Evolutionary conservation across 768 basidiomycete species (phyloP), one percentile per base, ranked within the genome.

Genomic region (Amanita pseudoporphyria): DNA sequence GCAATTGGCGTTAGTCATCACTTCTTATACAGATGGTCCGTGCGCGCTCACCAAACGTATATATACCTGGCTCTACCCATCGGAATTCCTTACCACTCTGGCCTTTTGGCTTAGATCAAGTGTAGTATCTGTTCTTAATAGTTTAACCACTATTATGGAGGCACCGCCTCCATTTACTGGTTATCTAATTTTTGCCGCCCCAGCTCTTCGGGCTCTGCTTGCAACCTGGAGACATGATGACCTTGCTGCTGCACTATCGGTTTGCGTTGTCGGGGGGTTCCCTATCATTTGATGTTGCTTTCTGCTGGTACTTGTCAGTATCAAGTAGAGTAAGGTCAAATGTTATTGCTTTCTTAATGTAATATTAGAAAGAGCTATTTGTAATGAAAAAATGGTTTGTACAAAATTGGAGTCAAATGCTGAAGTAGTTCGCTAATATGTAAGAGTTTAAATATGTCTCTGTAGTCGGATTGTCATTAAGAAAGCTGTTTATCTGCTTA

Each of bases 51-150:
- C 7, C 22, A 7, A 3, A 9, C 21, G 9, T 41, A 41, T 41
- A 41, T 24, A 41, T 24, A 24, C 22, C 24, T 6, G 22, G 14
- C 4, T 14, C 22, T 3, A 24, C 40, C 40, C 12, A 14, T 3
- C 18, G n/a, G n/a, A n/a, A n/a, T 47, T 65, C 69, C 53, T 77
- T 66, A 79, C 79, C 79, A 79, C 78, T 80, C 78, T 79, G 79
- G 78, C 78, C 80, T 81, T 78, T 79, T 82, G 80, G 81, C 81
- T 83, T 82, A 82, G 81, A 82, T 82, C 81, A 83, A 82, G 81
- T 83, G 81, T 83, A 82, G 82, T 83, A 83, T 82, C 82, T 83
- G 81, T 82, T 82, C 80, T 82, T 79, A 73, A 73, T 72, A 72
- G 71, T 72, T 71, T 72, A 72, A 72, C 74, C 72, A 73, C 74